phyloP scores from a whole-genome alignment of 148 eudicot genomes.

The Rhododendron williamsianum region DNA sequence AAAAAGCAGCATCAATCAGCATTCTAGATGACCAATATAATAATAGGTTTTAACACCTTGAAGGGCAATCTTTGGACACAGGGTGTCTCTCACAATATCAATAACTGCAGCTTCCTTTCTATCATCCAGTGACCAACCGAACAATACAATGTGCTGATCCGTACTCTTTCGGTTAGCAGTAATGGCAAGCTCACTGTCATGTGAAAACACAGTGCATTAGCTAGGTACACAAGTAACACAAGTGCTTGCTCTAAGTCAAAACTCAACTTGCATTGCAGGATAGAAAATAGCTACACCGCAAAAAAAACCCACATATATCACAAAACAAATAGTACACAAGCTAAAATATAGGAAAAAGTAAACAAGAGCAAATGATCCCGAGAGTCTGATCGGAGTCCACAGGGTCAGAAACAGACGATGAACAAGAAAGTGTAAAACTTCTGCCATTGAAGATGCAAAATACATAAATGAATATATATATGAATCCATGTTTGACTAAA shows the following conservation, averaged over 20 bases:
- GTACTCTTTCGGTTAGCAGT: slow-evolving; percentile 54
- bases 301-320: background rate
- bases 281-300: background rate
- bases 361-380: background rate
- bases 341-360: background rate
- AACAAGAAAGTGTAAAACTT: background rate
- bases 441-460: background rate
- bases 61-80: slow-evolving; percentile 53
- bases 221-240: background rate
- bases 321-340: background rate
- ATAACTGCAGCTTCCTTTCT: slow-evolving; percentile 39
- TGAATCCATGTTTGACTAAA: background rate
- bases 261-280: background rate
- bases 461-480: background rate
- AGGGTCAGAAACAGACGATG: background rate
- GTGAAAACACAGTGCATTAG: background rate
- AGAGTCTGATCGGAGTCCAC: background rate
- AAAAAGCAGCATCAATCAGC: background rate
- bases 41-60: slow-evolving; percentile 46
- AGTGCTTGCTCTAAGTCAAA: background rate
- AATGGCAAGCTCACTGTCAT: slow-evolving; percentile 58
- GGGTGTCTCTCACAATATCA: slow-evolving; percentile 42
- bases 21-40: background rate
- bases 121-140: slow-evolving; percentile 46
- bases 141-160: slow-evolving; percentile 54